phyloP scores from a whole-genome alignment of 2,329 filamentous ascomycete species.

The Clarireedia homoeocarpa region DNA sequence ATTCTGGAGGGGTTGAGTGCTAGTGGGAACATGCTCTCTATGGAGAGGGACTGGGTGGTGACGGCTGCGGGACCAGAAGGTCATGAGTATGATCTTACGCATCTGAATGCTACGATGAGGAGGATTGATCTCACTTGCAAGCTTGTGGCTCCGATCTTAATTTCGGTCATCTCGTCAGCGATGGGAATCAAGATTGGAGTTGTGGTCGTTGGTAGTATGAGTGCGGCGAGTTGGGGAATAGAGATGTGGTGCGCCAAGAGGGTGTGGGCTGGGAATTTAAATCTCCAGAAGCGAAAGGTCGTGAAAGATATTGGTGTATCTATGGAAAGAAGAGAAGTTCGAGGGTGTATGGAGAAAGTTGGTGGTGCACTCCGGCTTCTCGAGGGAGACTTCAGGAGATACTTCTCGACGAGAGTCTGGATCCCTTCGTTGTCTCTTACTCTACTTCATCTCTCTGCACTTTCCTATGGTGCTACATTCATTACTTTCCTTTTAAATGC shows the following conservation, averaged over 20 bases:
- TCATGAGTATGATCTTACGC: constrained; percentile 32
- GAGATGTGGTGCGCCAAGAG: constrained; percentile 33
- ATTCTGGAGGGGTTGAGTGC: constrained; percentile 36
- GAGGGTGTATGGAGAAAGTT: neutral
- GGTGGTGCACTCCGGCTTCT: constrained; percentile 18
- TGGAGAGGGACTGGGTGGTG: constrained; percentile 41
- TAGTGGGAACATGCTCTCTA: constrained; percentile 37
- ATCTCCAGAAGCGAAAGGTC: constrained; percentile 26
- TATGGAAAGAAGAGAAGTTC: neutral
- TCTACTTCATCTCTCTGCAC: constrained; percentile 46
- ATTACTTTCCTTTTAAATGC: constrained; percentile 45
- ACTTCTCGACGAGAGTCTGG: constrained; percentile 33
- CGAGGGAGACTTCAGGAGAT: constrained; percentile 29
- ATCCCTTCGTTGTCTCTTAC: constrained; percentile 41
- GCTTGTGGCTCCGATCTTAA: constrained; percentile 43
- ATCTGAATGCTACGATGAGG: constrained; percentile 46
- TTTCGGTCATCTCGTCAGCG: constrained; percentile 39
- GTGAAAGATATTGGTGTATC: neutral
- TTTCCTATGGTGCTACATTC: constrained; percentile 47
- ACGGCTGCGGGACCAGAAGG: constrained; percentile 30
- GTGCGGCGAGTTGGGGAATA: constrained; percentile 34
- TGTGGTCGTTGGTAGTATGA: constrained; percentile 38
- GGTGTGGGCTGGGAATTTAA: constrained; percentile 33
- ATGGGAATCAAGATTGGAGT: constrained; percentile 38
- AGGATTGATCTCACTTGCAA: constrained; percentile 52